These are phyloP conservation scores for Ascochyta koolunga DNA, from an alignment of 2,329 filamentous ascomycete species.

Conservation along the genomic window DNA sequence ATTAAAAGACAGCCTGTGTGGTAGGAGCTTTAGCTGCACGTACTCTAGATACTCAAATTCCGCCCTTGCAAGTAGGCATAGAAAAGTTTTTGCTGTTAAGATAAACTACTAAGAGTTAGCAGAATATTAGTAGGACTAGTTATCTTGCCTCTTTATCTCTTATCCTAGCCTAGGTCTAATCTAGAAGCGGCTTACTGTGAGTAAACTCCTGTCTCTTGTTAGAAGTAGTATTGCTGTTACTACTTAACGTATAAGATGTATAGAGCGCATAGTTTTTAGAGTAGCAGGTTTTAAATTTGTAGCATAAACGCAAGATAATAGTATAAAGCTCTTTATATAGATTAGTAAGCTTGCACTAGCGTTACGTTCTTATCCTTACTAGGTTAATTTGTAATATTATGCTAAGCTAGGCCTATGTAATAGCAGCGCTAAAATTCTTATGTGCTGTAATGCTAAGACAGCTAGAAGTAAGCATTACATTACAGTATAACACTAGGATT, in stretches of 20 bases:
- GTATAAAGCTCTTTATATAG: not conserved
- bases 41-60: not conserved
- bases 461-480: too few species aligned
- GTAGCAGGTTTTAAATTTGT: not conserved
- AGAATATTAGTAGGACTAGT: slow-evolving; percentile 7
- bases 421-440: too few species aligned
- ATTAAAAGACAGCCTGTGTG: slow-evolving; percentile 6
- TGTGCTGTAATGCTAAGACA: too few species aligned
- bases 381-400: too few species aligned
- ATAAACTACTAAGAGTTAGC: slow-evolving; percentile 13
- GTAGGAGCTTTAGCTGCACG: not conserved
- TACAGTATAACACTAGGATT: too few species aligned
- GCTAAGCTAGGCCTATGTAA: too few species aligned
- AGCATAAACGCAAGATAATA: not conserved
- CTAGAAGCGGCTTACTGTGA: slow-evolving; percentile 4
- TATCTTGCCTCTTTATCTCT: slow-evolving; percentile 12
- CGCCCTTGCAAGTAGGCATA: slow-evolving; percentile 1
- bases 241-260: slow-evolving; percentile 1
- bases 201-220: not conserved
- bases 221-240: slow-evolving; percentile 1
- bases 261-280: not conserved
- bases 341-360: not conserved
- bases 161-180: slow-evolving; percentile 5
- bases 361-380: too few species aligned
- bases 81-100: slow-evolving; percentile 9